Evolutionary conservation across 1,284 basidiomycete species (phyloP).

Genomic region (Apiotrichum veenhuisii): DNA sequence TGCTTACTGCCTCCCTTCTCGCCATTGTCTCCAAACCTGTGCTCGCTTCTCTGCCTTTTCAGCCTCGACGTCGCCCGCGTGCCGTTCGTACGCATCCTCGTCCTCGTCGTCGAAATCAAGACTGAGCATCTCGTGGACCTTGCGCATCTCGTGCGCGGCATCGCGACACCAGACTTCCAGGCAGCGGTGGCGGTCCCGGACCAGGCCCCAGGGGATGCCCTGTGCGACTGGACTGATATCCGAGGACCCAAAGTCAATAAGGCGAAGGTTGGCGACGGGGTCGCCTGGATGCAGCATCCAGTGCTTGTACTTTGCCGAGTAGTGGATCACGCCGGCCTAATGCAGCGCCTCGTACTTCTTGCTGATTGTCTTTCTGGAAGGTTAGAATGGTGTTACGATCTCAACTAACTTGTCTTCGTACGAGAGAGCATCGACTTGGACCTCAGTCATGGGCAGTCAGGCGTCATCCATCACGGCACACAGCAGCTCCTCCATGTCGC

Average conservation of each 20-base stretch:
- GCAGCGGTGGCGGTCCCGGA: neutral
- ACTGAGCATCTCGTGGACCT: neutral
- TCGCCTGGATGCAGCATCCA: neutral
- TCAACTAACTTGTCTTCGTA: conserved; percentile 1
- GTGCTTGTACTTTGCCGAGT: conserved; percentile 4
- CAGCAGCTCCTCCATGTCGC: neutral
- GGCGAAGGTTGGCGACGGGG: neutral
- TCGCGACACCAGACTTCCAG: neutral
- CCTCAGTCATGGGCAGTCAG: too few relatives aligned
- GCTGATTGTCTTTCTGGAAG: neutral
- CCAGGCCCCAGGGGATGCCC: too few relatives aligned
- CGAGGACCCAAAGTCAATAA: conserved; percentile 7
- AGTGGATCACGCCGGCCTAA: conserved; percentile 1
- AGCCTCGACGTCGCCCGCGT: too few relatives aligned
- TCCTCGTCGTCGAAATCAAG: neutral
- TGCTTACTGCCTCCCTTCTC: too few relatives aligned
- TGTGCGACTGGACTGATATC: too few relatives aligned
- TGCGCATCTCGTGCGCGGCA: conserved; percentile 1
- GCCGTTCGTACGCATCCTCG: neutral
- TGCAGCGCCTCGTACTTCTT: conserved; percentile 9
- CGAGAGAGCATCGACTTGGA: neutral
- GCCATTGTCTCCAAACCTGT: too few relatives aligned
- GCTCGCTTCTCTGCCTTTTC: too few relatives aligned
- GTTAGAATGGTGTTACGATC: neutral
- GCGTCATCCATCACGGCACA: neutral